A percentile compares a stretch with the other conserved stretches of the same genome.
phyloP scores from a whole-genome alignment of 2,329 filamentous ascomycete species.

The Talaromyces sp. region DNA sequence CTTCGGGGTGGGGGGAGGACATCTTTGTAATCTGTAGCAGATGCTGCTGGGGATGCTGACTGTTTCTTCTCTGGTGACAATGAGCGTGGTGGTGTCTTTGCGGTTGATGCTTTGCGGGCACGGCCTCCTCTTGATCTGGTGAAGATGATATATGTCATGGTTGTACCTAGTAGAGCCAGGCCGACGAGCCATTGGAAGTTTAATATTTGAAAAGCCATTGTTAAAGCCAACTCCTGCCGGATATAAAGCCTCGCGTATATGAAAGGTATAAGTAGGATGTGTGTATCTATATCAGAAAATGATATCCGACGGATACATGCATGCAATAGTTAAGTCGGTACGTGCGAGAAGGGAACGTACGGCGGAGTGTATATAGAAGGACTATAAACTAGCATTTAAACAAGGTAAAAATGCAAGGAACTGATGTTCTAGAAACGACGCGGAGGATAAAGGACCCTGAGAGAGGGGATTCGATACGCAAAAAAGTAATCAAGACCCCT shows the following conservation, averaged over 20 bases:
- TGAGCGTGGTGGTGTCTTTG: slow-evolving; percentile 54
- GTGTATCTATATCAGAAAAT: not conserved
- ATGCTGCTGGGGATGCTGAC: slow-evolving; percentile 26
- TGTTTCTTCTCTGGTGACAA: slow-evolving; percentile 51
- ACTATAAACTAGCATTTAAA: not conserved
- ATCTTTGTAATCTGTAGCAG: slow-evolving; percentile 43
- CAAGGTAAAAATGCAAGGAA: not conserved
- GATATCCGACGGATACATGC: not conserved
- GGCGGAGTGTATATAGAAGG: not conserved
- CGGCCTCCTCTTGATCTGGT: slow-evolving; percentile 35
- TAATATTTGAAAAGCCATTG: slow-evolving; percentile 8
- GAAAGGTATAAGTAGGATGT: not conserved
- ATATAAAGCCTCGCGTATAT: not conserved
- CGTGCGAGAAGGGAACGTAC: not conserved
- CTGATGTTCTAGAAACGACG: not conserved
- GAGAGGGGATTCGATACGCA: slow-evolving; percentile 10
- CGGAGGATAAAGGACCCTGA: not conserved
- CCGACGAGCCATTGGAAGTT: slow-evolving; percentile 26
- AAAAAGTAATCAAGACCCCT: slow-evolving; percentile 18
- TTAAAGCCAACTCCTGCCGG: not conserved
- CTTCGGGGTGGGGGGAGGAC: slow-evolving; percentile 56
- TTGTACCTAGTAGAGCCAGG: slow-evolving; percentile 26
- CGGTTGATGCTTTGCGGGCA: slow-evolving; percentile 46
- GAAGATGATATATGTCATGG: slow-evolving; percentile 31
- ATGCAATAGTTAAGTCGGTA: not conserved